These are phyloP conservation scores for Phytophthora citrophthora DNA, from an alignment of 352 stramenopile genomes.

Conservation along the genomic window DNA sequence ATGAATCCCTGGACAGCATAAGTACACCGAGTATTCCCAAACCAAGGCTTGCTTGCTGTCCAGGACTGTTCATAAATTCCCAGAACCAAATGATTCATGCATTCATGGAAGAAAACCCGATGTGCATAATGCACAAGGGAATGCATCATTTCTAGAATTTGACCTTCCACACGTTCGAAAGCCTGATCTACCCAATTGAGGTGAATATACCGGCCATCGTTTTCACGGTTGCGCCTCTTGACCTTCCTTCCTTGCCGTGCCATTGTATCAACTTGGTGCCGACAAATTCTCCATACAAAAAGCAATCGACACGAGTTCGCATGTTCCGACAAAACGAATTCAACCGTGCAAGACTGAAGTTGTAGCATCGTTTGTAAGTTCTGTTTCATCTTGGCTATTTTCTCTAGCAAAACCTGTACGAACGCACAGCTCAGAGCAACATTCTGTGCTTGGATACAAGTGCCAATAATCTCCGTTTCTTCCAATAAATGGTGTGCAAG, in stretches of 20 bases:
- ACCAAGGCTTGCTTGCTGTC: slow-evolving; percentile 62
- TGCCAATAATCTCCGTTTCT: slow-evolving; percentile 72
- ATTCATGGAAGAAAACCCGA: slow-evolving; percentile 68
- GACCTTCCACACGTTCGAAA: slow-evolving; percentile 64
- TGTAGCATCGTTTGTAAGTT: slow-evolving; percentile 41
- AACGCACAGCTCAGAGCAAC: slow-evolving; percentile 62
- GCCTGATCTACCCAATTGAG: slow-evolving; percentile 69
- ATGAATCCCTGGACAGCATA: slow-evolving; percentile 67
- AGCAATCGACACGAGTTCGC: slow-evolving; percentile 60
- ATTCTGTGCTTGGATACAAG: slow-evolving; percentile 71
- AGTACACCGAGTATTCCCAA: slow-evolving; percentile 61
- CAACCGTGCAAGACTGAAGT: slow-evolving; percentile 36
- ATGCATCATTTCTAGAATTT: slow-evolving; percentile 58
- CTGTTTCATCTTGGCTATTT: slow-evolving; percentile 52
- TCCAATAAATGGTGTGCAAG: slow-evolving; percentile 75
- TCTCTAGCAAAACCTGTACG: slow-evolving; percentile 71
- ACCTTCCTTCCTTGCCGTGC: slow-evolving; percentile 39
- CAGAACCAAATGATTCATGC: slow-evolving; percentile 45
- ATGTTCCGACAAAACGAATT: slow-evolving; percentile 62
- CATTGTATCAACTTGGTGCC: slow-evolving; percentile 60
- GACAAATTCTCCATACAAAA: slow-evolving; percentile 72
- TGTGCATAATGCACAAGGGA: slow-evolving; percentile 61
- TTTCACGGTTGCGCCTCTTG: slow-evolving; percentile 16
- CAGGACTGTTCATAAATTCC: slow-evolving; percentile 69
- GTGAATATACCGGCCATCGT: slow-evolving; percentile 46